Evolutionary conservation across 805 yeast species (phyloP), one percentile per base, ranked within the genome.

Genomic region (Kuraishia piskuri): DNA sequence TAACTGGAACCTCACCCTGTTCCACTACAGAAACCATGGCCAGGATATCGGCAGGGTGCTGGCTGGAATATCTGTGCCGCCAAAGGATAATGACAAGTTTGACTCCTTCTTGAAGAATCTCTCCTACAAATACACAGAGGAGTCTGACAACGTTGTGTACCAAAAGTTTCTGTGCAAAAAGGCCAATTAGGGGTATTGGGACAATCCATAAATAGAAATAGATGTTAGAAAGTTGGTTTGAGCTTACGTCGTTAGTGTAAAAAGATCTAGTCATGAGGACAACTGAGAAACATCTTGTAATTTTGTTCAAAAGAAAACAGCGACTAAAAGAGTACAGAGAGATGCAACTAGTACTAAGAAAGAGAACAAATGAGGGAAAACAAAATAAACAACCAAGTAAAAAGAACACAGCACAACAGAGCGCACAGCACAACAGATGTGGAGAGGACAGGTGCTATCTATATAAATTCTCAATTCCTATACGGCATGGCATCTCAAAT

Each of bases 21-120:
- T 94, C 84, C 97, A 94, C 69, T 94, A 94, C 71, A 83, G 99
- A 76, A 90, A 94, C 72, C 96, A 90, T 61, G 99, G 99, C 45
- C 84, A 92, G 51, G 99, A 94, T 65, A 79, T 94, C 49, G 98
- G 96, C 49, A 90, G 90, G 68, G 89, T 94, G 1, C 75, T 94
- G 56, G 92, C 96, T 48, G 99, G 96, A 46, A 78, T 95, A 54
- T 83, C 84, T 51, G 90, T 91, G 23, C 97, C 98, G 2, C 79
- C 80, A 46, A 76, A 82, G 26, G 87, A 83, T 52, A 77, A 79
- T 52, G 78, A 68, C 24, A 84, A 81, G 21, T 84, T 92, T 65
- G 82, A 84, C 59, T 70, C 72, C 22, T 89, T 90, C 67, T 74
- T 94, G 67, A 73, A 78, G 36, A 78, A 79, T 46, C 74, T 90